Evolutionary conservation across 2,329 filamentous ascomycete species (phyloP).

Genomic region (Phialophora verrucosa): DNA sequence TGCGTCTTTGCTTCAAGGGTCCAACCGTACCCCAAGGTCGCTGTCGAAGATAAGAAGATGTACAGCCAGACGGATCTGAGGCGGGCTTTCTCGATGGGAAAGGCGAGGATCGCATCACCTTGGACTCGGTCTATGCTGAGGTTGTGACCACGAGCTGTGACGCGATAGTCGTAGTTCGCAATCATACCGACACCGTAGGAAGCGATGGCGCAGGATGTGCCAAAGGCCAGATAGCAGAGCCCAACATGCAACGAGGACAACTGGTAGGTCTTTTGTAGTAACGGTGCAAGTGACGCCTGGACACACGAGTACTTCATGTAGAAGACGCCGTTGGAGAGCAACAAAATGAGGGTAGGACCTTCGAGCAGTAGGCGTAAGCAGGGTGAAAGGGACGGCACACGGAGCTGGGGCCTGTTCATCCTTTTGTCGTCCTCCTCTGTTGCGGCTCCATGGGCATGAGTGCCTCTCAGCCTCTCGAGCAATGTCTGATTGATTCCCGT

Average conservation of each 20-base stretch:
- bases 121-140: slow-evolving; percentile 55
- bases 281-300: slow-evolving; percentile 47
- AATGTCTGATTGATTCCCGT: not conserved
- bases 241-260: slow-evolving; percentile 51
- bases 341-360: slow-evolving; percentile 39
- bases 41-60: slow-evolving; percentile 27
- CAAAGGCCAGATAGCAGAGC: slow-evolving; percentile 53
- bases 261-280: slow-evolving; percentile 47
- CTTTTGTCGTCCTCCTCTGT: not conserved
- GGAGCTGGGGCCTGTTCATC: not conserved
- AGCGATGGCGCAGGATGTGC: slow-evolving; percentile 27
- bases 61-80: slow-evolving; percentile 42
- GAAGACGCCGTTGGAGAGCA: slow-evolving; percentile 48
- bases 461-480: not conserved
- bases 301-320: slow-evolving; percentile 53
- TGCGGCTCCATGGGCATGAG: not conserved
- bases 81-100: slow-evolving; percentile 41
- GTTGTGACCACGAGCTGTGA: slow-evolving; percentile 40
- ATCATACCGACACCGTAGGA: slow-evolving; percentile 43
- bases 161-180: slow-evolving; percentile 48
- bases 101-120: not conserved
- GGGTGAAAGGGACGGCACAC: not conserved
- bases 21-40: slow-evolving; percentile 51
- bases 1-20: slow-evolving; percentile 45
- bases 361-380: slow-evolving; percentile 3